Evolutionary conservation across 2,329 filamentous ascomycete species (phyloP).

Genomic region (Sphaerulina vaccinii): DNA sequence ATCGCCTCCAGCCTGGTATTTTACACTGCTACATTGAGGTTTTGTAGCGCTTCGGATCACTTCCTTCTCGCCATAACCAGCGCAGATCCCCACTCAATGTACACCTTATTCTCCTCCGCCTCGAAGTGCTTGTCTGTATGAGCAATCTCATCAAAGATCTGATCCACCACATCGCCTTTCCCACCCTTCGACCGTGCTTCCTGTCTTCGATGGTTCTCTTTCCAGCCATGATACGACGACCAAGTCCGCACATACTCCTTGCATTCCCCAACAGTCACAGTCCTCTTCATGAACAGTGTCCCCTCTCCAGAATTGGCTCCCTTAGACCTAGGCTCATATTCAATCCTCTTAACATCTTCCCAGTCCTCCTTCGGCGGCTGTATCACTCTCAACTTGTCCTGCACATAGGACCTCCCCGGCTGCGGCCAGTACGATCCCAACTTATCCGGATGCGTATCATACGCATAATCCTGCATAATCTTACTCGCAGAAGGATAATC

Average conservation of each 20-base stretch:
- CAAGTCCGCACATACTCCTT: constrained; percentile 64
- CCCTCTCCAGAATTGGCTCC: constrained; percentile 44
- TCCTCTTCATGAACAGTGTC: constrained; percentile 54
- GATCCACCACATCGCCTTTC: constrained; percentile 61
- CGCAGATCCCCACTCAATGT: constrained; percentile 62
- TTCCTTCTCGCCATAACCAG: constrained; percentile 56
- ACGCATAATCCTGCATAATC: constrained; percentile 57
- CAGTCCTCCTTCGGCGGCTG: constrained; percentile 54
- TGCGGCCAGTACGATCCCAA: constrained; percentile 63
- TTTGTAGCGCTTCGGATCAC: constrained; percentile 1
- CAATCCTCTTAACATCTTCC: constrained; percentile 52
- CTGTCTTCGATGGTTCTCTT: constrained; percentile 53
- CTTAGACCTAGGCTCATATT: constrained; percentile 56
- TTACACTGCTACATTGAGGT: neutral
- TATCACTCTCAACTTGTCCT: constrained; percentile 53
- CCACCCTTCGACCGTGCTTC: constrained; percentile 56
- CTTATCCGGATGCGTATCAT: constrained; percentile 49
- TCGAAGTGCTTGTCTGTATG: constrained; percentile 54
- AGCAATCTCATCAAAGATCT: constrained; percentile 60
- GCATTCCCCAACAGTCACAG: constrained; percentile 56
- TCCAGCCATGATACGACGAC: constrained; percentile 60
- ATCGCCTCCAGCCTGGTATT: no score
- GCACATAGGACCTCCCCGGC: constrained; percentile 57
- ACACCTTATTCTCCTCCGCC: constrained; percentile 51
- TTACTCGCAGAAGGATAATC: constrained; percentile 53